A percentile compares a stretch with the other conserved stretches of the same genome.
Evolutionary conservation across 1,139 yeast species (phyloP).

Genomic region (Hansenula sp.): DNA sequence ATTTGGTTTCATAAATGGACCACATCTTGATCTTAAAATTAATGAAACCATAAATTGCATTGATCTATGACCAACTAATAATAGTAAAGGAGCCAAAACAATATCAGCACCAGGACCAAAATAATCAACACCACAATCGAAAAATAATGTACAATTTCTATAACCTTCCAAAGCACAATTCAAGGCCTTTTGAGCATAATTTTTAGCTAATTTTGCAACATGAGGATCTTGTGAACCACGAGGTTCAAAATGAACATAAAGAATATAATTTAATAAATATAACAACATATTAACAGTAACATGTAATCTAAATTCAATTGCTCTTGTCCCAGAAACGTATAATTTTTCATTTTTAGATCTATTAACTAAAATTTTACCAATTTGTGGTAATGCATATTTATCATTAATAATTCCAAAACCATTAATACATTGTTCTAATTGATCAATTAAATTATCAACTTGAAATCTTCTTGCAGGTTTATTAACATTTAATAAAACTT

Average conservation of each 20-base stretch:
- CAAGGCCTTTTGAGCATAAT: slow-evolving; percentile 34
- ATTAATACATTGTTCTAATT: slow-evolving; percentile 26
- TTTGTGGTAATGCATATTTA: slow-evolving; percentile 29
- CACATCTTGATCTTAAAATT: slow-evolving; percentile 39
- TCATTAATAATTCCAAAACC: slow-evolving; percentile 25
- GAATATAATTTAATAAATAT: slow-evolving; percentile 41
- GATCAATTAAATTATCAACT: slow-evolving; percentile 29
- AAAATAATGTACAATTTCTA: slow-evolving; percentile 33
- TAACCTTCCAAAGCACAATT: slow-evolving; percentile 36
- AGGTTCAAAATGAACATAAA: slow-evolving; percentile 41
- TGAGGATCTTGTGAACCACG: slow-evolving; percentile 32
- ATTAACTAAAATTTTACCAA: slow-evolving; percentile 27
- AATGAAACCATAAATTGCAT: slow-evolving; percentile 48
- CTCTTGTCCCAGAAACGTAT: slow-evolving; percentile 28
- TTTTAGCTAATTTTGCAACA: slow-evolving; percentile 27
- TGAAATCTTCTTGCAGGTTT: slow-evolving; percentile 35
- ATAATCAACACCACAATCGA: slow-evolving; percentile 33
- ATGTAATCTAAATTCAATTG: slow-evolving; percentile 32
- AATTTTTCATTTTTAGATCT: slow-evolving; percentile 18
- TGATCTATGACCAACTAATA: slow-evolving; percentile 46
- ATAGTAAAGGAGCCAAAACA: slow-evolving; percentile 39
- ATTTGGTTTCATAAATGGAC: slow-evolving; percentile 30
- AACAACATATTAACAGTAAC: slow-evolving; percentile 40
- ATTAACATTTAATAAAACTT: slow-evolving; percentile 25
- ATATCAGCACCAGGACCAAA: slow-evolving; percentile 36